Evolutionary conservation across 805 yeast species (phyloP).

Genomic region (Pichia membranifaciens): DNA sequence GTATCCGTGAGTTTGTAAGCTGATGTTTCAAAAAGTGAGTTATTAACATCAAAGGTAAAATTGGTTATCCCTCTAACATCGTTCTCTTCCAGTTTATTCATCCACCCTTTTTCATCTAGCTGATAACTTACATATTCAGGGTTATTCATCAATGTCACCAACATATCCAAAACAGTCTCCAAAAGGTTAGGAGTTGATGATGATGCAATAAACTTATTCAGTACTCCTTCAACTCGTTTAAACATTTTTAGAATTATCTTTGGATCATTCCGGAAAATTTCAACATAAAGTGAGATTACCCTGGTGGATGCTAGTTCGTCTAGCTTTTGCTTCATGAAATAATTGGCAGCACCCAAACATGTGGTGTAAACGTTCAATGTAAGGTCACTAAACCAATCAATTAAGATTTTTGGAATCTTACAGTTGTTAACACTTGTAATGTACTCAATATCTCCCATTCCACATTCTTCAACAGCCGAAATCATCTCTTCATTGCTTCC

Average conservation of each 20-base stretch:
- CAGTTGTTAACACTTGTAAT: slow-evolving; percentile 28
- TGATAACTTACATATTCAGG: slow-evolving; percentile 28
- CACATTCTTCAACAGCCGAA: slow-evolving; percentile 30
- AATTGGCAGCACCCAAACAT: slow-evolving; percentile 16
- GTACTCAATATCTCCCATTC: slow-evolving; percentile 29
- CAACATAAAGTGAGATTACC: slow-evolving; percentile 20
- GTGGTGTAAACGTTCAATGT: slow-evolving; percentile 17
- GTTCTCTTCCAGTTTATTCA: background rate
- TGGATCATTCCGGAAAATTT: slow-evolving; percentile 13
- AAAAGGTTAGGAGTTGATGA: slow-evolving; percentile 22
- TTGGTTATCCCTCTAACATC: slow-evolving; percentile 3
- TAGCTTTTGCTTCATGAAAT: slow-evolving; percentile 20
- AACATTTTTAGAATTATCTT: slow-evolving; percentile 19
- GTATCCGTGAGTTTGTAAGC: background rate
- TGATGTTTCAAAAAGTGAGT: background rate
- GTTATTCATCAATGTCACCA: slow-evolving; percentile 25
- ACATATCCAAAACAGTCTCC: slow-evolving; percentile 21
- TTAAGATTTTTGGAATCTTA: slow-evolving; percentile 33
- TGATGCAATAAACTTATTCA: slow-evolving; percentile 21
- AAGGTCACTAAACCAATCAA: slow-evolving; percentile 9
- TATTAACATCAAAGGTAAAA: slow-evolving; percentile 1
- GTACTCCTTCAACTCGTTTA: slow-evolving; percentile 14
- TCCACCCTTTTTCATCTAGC: background rate
- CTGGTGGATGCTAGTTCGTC: slow-evolving; percentile 23
- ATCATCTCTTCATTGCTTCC: slow-evolving; percentile 34